Percentiles rank a stretch among this genome's conserved stretches.
Conservation (phyloP, 148 eudicot species). For the Dianthus caryophyllus region DNA sequence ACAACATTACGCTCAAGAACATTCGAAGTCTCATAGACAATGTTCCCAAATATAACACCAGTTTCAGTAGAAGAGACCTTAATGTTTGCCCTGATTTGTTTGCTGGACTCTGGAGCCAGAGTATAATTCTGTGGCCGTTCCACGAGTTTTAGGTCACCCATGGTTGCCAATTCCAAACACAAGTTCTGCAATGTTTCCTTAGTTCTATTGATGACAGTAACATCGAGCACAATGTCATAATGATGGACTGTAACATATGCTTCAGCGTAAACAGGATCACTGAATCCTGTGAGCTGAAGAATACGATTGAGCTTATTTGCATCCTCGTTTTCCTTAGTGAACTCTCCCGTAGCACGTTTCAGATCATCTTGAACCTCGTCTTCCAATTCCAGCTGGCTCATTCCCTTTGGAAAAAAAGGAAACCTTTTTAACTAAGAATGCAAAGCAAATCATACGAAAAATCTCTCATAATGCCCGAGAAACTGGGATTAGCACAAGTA, state of each 20-base stretch:
- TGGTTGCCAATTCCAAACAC: constrained; percentile 93
- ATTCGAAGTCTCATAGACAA: constrained; percentile 91
- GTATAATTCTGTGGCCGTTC: constrained; percentile 97
- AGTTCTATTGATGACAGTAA: constrained; percentile 86
- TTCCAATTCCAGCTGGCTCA: constrained; percentile 97
- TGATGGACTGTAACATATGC: constrained; percentile 99
- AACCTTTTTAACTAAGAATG: constrained; percentile 3
- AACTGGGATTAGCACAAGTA: not conserved
- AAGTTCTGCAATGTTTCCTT: constrained; percentile 90
- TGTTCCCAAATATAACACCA: constrained; percentile 91
- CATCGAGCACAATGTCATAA: constrained; percentile 95
- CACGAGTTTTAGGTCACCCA: constrained; percentile 98
- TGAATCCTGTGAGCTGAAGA: constrained; percentile 92
- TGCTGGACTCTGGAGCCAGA: constrained; percentile 90
- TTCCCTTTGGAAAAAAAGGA: constrained; percentile 48
- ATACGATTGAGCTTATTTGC: constrained; percentile 87
- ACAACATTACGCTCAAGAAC: constrained; percentile 90
- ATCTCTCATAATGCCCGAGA: not conserved
- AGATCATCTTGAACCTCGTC: constrained; percentile 96
- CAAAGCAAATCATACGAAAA: not conserved
- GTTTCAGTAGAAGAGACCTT: constrained; percentile 97
- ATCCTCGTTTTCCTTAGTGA: constrained; percentile 69
- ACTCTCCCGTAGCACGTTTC: constrained; percentile 95
- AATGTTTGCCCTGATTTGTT: constrained; percentile 88
- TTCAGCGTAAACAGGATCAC: constrained; percentile 97